Percentiles rank a stretch among this genome's conserved stretches.
Evolutionary conservation across 352 stramenopile species (phyloP).

Genomic region (Phytophthora palmivora): DNA sequence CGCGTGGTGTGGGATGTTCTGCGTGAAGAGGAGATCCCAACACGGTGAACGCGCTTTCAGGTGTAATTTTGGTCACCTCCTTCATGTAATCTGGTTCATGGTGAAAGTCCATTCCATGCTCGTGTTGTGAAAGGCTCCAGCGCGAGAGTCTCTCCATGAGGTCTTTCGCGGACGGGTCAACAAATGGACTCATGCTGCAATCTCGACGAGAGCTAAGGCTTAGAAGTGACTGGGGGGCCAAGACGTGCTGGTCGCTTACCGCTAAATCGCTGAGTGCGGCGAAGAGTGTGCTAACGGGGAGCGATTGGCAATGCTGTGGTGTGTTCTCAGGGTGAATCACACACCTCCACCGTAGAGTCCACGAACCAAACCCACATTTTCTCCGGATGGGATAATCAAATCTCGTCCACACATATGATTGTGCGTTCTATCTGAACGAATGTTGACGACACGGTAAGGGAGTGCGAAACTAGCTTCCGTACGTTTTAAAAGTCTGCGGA

Average conservation of each 20-base stretch:
- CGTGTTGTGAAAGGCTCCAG: slow-evolving; percentile 26
- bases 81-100: slow-evolving; percentile 1
- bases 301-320: slow-evolving; percentile 14
- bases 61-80: slow-evolving; percentile 17
- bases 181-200: slow-evolving; percentile 14
- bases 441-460: background rate
- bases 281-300: background rate
- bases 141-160: slow-evolving; percentile 26
- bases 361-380: background rate
- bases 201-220: background rate
- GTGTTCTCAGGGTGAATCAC: background rate
- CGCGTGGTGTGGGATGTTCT: background rate
- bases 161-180: slow-evolving; percentile 26
- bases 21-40: slow-evolving; percentile 18
- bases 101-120: slow-evolving; percentile 1
- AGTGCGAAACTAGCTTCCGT: background rate
- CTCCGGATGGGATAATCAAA: slow-evolving; percentile 9
- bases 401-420: background rate
- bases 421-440: background rate
- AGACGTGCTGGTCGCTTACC: background rate
- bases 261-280: slow-evolving; percentile 13
- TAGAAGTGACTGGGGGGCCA: background rate
- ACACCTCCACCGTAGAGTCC: too few relatives aligned
- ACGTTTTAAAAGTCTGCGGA: too few relatives aligned
- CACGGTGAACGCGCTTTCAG: slow-evolving; percentile 27